Evolutionary conservation across 1,284 basidiomycete genomes (phyloP).

Genomic region (Neonothopanus nambi): DNA sequence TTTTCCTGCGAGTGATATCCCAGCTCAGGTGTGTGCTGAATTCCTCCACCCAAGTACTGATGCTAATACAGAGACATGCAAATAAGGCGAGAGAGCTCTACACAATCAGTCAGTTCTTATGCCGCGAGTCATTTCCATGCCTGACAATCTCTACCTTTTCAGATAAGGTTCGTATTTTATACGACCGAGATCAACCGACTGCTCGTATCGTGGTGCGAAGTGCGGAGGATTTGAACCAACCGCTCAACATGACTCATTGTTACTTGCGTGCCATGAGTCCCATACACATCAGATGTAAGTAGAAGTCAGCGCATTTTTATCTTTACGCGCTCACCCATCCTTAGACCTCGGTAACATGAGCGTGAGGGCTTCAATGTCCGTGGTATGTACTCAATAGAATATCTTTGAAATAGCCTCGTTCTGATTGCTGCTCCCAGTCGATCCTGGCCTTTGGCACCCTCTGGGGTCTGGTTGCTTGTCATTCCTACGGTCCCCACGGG

Average conservation of each 20-base stretch:
- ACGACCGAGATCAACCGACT: conserved; percentile 77
- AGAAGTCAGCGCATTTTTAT: neutral
- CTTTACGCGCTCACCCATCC: conserved; percentile 7
- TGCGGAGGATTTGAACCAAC: conserved; percentile 67
- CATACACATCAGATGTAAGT: conserved; percentile 81
- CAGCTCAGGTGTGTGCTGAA: conserved; percentile 50
- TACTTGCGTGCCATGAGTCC: conserved; percentile 89
- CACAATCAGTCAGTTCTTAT: conserved; percentile 40
- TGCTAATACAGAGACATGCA: neutral
- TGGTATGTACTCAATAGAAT: conserved; percentile 44
- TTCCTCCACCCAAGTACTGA: neutral
- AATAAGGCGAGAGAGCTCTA: conserved; percentile 47
- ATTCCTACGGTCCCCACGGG: conserved; percentile 77
- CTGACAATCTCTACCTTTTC: conserved; percentile 4
- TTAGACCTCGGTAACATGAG: conserved; percentile 80
- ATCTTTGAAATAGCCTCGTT: neutral
- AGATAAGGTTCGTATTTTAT: conserved; percentile 82
- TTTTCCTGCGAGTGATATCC: conserved; percentile 65
- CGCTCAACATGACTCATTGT: conserved; percentile 88
- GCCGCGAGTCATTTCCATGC: neutral
- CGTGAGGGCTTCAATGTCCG: conserved; percentile 83
- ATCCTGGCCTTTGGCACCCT: conserved; percentile 83
- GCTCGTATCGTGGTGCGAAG: conserved; percentile 75
- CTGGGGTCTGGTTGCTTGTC: conserved; percentile 86
- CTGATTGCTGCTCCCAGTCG: conserved; percentile 41